Conservation (phyloP, 2,329 filamentous ascomycete genomes). For the Immersiporthe knoxdaviesiana region DNA sequence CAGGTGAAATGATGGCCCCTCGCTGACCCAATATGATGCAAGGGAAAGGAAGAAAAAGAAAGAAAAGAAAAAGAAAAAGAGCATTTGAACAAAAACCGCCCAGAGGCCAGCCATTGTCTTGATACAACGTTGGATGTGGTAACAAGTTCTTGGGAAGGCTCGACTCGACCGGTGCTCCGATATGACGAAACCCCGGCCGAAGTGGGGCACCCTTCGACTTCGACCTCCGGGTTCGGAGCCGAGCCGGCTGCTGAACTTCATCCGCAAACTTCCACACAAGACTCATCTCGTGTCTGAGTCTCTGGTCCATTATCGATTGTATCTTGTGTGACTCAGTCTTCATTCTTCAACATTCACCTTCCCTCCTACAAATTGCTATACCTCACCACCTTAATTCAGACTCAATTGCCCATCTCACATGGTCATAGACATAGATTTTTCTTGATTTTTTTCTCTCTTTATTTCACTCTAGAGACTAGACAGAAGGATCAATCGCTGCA, state of each 20-base stretch:
- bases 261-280: slow-evolving; percentile 3
- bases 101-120: neutral
- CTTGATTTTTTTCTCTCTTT: too few relatives aligned
- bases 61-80: neutral
- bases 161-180: neutral
- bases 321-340: slow-evolving; percentile 25
- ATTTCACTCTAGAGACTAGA: neutral
- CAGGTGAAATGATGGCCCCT: too few relatives aligned
- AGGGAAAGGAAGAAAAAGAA: neutral
- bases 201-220: slow-evolving; percentile 2
- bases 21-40: neutral
- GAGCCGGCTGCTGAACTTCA: slow-evolving; percentile 11
- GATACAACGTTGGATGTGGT: neutral
- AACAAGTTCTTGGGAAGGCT: neutral
- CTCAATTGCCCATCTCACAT: neutral
- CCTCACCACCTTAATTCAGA: neutral
- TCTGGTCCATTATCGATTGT: neutral
- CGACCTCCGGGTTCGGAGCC: slow-evolving; percentile 29
- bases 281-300: neutral
- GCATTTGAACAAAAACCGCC: too few relatives aligned
- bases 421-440: neutral
- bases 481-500: neutral
- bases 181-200: slow-evolving; percentile 8
- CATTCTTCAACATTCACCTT: neutral
- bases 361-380: neutral